A percentile compares a stretch with the other conserved stretches of the same genome.
phyloP scores from a whole-genome alignment of 805 yeast species.

The Yamadazyma kitorensis region DNA sequence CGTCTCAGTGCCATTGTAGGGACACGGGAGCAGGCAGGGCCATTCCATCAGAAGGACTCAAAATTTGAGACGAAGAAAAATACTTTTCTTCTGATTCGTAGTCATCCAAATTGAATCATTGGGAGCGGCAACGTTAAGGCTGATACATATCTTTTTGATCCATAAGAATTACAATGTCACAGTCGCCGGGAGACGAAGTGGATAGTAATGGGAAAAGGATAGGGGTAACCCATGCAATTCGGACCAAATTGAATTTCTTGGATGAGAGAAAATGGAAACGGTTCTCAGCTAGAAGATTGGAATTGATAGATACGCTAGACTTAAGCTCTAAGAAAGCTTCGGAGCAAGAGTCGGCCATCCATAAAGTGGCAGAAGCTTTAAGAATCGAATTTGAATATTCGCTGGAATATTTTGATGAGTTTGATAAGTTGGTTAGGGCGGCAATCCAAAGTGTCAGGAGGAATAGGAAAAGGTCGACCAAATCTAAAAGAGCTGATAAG shows the following conservation, averaged over 20 bases:
- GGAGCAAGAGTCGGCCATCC: constrained; percentile 85
- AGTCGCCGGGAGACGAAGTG: too few relatives aligned
- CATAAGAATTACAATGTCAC: too few relatives aligned
- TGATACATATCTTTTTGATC: too few relatives aligned
- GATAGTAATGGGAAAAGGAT: constrained; percentile 13
- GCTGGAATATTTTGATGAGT: constrained; percentile 58
- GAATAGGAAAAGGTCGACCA: constrained; percentile 67
- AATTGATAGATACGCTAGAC: constrained; percentile 75
- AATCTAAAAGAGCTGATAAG: constrained; percentile 18
- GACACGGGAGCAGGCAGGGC: too few relatives aligned
- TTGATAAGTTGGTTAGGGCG: constrained; percentile 86
- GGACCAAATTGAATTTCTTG: constrained; percentile 64
- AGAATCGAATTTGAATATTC: constrained; percentile 77
- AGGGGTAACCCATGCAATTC: constrained; percentile 56
- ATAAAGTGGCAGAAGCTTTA: constrained; percentile 71
- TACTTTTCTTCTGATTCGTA: too few relatives aligned
- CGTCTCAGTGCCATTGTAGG: too few relatives aligned
- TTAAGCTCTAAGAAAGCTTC: constrained; percentile 74
- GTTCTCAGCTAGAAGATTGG: constrained; percentile 86
- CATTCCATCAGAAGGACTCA: too few relatives aligned
- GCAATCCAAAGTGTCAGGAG: constrained; percentile 92
- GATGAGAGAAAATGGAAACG: constrained; percentile 87
- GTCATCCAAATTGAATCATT: too few relatives aligned
- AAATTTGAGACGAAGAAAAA: too few relatives aligned
- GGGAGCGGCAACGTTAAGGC: too few relatives aligned